These are phyloP conservation scores for Entamoeba histolytica DNA, from an alignment of 208 protist species.

Conservation along the genomic window DNA sequence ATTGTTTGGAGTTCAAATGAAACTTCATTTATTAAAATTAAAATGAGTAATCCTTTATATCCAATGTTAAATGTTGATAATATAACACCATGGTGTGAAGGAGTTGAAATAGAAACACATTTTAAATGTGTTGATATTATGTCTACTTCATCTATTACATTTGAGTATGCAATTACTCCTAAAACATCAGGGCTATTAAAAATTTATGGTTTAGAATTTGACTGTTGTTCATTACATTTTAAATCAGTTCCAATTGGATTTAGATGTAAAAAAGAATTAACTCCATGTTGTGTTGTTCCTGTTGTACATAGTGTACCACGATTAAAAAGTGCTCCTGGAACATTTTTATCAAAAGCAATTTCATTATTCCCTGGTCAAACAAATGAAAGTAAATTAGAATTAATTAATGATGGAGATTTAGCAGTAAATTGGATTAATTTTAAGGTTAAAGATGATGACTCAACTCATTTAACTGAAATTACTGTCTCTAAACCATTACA, in stretches of 20 bases:
- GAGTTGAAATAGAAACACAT: background rate
- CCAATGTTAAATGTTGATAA: background rate
- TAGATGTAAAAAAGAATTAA: background rate
- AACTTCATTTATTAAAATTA: background rate
- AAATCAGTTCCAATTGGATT: background rate
- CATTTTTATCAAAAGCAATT: background rate
- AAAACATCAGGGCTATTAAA: background rate
- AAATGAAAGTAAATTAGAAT: background rate
- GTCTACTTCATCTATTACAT: background rate
- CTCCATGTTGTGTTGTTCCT: background rate
- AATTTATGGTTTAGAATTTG: background rate
- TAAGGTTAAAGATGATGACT: background rate
- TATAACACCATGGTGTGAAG: background rate
- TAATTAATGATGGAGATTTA: background rate
- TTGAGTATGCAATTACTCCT: background rate
- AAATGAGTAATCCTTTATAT: background rate
- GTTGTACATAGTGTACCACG: background rate
- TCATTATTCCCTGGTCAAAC: background rate
- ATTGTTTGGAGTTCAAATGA: background rate
- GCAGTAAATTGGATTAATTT: background rate
- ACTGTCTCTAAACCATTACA: background rate
- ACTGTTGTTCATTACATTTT: background rate
- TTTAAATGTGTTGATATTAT: background rate
- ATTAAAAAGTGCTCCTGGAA: background rate
- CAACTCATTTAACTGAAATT: background rate